Evolutionary conservation across 306 rosid species (phyloP).

Genomic region (Vigna trinervia): DNA sequence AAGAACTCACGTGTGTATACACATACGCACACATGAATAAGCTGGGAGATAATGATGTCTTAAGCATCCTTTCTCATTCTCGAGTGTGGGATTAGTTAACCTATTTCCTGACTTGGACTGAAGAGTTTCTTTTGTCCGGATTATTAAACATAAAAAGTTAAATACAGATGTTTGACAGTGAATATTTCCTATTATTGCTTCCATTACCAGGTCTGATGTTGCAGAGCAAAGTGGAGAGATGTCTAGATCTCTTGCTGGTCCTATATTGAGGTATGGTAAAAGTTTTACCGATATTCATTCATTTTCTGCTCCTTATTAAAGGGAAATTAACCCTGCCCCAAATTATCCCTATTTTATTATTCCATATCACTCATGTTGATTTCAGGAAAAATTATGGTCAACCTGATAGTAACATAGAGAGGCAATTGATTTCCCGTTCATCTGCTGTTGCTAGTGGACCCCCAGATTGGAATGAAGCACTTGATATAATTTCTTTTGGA

Average conservation of each 20-base stretch:
- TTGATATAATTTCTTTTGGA: conserved; percentile 89
- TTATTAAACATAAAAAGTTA: background rate
- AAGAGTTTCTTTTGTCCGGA: background rate
- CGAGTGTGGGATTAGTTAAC: too few relatives aligned
- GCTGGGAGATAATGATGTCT: too few relatives aligned
- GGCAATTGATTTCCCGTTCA: conserved; percentile 64
- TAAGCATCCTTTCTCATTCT: too few relatives aligned
- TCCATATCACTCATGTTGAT: conserved; percentile 23
- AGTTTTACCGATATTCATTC: background rate
- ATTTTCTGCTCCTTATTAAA: background rate
- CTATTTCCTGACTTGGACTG: too few relatives aligned
- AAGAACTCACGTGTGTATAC: too few relatives aligned
- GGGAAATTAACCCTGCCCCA: background rate
- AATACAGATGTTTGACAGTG: background rate
- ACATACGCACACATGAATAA: too few relatives aligned
- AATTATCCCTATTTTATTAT: background rate
- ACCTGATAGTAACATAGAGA: conserved; percentile 72
- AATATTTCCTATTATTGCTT: conserved; percentile 20
- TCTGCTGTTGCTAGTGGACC: conserved; percentile 72
- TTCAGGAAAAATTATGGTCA: conserved; percentile 74
- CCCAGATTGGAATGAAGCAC: conserved; percentile 97
- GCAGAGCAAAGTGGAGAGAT: conserved; percentile 98
- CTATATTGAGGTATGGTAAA: conserved; percentile 62
- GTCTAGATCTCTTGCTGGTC: conserved; percentile 72
- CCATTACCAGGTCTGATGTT: conserved; percentile 67